These are phyloP conservation scores for Penicillium maclennaniae DNA, from an alignment of 495 filamentous ascomycete species.

Conservation along the genomic window DNA sequence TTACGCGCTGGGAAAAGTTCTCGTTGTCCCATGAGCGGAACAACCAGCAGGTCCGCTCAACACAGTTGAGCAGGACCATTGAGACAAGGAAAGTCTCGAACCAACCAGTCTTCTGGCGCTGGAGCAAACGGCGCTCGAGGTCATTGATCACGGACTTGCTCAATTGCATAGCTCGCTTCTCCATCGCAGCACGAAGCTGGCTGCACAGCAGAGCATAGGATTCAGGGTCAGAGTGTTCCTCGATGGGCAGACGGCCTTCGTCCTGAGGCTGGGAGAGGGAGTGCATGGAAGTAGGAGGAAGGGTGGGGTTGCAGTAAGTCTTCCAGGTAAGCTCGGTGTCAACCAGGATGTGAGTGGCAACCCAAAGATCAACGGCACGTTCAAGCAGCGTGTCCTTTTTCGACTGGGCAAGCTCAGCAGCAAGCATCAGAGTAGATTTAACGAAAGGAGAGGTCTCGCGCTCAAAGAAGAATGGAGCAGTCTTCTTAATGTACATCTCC, in stretches of 20 bases:
- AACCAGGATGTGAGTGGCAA: slow-evolving; percentile 66
- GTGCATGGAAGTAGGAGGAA: slow-evolving; percentile 41
- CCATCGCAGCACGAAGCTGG: slow-evolving; percentile 70
- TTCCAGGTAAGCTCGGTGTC: slow-evolving; percentile 66
- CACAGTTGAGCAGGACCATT: slow-evolving; percentile 70
- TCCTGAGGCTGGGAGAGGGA: slow-evolving; percentile 38
- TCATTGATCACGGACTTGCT: slow-evolving; percentile 69
- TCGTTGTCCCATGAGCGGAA: slow-evolving; percentile 71
- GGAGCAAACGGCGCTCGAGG: slow-evolving; percentile 69
- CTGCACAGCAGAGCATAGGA: slow-evolving; percentile 55
- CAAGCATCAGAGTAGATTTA: slow-evolving; percentile 59
- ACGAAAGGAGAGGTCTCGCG: slow-evolving; percentile 66
- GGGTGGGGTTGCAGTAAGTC: slow-evolving; percentile 50
- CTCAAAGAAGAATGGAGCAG: slow-evolving; percentile 57
- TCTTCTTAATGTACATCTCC: slow-evolving; percentile 66
- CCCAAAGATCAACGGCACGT: slow-evolving; percentile 71
- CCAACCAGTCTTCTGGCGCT: slow-evolving; percentile 64
- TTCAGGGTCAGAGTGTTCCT: slow-evolving; percentile 41
- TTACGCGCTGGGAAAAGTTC: slow-evolving; percentile 40
- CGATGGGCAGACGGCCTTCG: slow-evolving; percentile 42
- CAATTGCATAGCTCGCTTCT: slow-evolving; percentile 63
- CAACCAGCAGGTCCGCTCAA: slow-evolving; percentile 81
- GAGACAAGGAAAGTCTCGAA: slow-evolving; percentile 74
- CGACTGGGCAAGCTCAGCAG: slow-evolving; percentile 48
- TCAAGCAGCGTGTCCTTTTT: slow-evolving; percentile 63